Evolutionary conservation across 306 rosid genomes (phyloP), one percentile per base, ranked within the genome.

Genomic region (Adenanthera pavonina): DNA sequence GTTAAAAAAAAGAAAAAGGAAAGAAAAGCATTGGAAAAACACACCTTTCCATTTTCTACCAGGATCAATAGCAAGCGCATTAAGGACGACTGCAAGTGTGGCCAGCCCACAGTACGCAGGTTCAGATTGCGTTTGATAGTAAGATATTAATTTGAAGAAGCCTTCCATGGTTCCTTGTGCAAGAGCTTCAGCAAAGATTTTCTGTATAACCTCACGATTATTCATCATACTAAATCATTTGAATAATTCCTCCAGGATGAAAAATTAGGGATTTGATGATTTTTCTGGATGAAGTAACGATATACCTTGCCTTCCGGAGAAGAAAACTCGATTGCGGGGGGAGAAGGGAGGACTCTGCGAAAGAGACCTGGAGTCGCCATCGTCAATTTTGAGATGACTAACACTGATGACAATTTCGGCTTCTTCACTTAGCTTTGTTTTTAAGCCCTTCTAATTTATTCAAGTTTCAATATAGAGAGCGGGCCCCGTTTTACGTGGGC

Each of bases 21-120:
- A 56, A 56, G 62, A 12, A 19, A 56, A 56, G 49, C 12, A 19
- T 14, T 2, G 15, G 20, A 52, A 61, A 6, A 16, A 77, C 10
- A 14, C 9, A 93, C 99, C 99, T 90, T 95, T 95, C 99, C 99
- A 95, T 88, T 95, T 95, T 47, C 99, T 77, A 35, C 99, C 96
- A n/a, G 98, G 99, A 56, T 95, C 99, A 71, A 95, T 93, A 12
- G 97, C 83, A 35, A 95, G 99, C 6, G 99, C 97, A 35, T 95
- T 93, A 83, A 95, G 98, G 17, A 93, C 99, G 76, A 90, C 84
- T 6, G 99, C 83, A 20, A 95, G 93, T 1, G 98, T 86, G 59
- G 94, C 91, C 70, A 95, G 78, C 20, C 98, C 98, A 59, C 98
- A 93, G 48, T 85, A 95, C 1, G 98, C 98, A 62, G 99, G 99